Percentiles rank a stretch among this genome's conserved stretches.
These are phyloP conservation scores for Aspergillus sp. DNA, from an alignment of 2,329 filamentous ascomycete species.

Conservation along the genomic window DNA sequence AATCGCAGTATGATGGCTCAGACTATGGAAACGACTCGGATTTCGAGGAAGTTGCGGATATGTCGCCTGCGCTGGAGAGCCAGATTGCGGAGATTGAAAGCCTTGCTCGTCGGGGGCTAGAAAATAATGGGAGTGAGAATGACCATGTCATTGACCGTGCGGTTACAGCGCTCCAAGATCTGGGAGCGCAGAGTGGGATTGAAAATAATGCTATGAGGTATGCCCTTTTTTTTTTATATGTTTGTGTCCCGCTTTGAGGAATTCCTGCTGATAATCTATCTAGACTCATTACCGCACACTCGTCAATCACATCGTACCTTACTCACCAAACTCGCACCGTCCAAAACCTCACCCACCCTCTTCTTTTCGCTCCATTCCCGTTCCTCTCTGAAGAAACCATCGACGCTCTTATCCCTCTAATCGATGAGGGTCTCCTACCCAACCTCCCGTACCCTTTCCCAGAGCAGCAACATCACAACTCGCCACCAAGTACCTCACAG, in stretches of 20 bases:
- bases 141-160: conserved; percentile 55
- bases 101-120: conserved; percentile 53
- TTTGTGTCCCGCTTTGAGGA: neutral
- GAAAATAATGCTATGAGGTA: conserved; percentile 58
- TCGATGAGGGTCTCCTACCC: conserved; percentile 52
- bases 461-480: conserved; percentile 27
- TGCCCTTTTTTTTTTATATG: conserved; percentile 12
- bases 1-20: conserved; percentile 56
- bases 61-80: conserved; percentile 55
- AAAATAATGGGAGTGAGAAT: conserved; percentile 51
- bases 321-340: conserved; percentile 61
- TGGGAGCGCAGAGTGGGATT: conserved; percentile 56
- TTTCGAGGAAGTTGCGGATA: conserved; percentile 51
- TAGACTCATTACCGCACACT: conserved; percentile 59
- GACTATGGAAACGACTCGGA: conserved; percentile 60
- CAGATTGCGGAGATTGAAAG: conserved; percentile 58
- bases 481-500: conserved; percentile 32
- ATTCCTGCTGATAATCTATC: neutral
- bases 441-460: conserved; percentile 51
- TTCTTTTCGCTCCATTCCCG: conserved; percentile 58
- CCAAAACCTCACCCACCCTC: conserved; percentile 57
- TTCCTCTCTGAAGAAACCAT: conserved; percentile 54
- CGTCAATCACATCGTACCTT: conserved; percentile 59
- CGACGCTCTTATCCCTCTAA: conserved; percentile 57
- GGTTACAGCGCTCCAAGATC: conserved; percentile 52